Base-by-base conservation (phyloP, 495 filamentous ascomycete species). In the Choiromyces venosus region DNA sequence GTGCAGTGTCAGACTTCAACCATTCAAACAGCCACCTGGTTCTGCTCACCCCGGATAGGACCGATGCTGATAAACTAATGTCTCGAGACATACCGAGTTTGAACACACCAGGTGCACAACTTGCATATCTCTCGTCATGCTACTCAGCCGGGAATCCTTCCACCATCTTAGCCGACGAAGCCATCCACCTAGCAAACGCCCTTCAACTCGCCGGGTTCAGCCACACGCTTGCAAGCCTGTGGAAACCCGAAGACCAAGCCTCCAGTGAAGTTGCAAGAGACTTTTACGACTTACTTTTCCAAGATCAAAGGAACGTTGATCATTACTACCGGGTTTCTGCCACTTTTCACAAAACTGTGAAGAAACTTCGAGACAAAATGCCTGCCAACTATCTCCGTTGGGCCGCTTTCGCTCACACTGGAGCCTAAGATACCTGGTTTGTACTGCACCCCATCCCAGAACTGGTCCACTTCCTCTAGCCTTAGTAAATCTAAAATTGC, bases 131-230 rank as follows among this genome's bases (percentile, higher is more conserved):
- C 21, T 83, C 83, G 1, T 81, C 83, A 0, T 84, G 82, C 42
- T 76, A 73, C 7, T 83, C 81, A 7, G 81, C 79, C 0, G 67
- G 69, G 8, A 82, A 79, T 42, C 19, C 70, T 14, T 71, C 35
- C 0, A 42, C 42, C 10, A 14, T 61, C 0, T 74, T 83, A 12
- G 64, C 72, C 19, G 80, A 83, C 66, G 81, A 84, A 65, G 73
- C 61, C 9, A 76, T 83, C 42, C 79, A 84, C 46, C 74, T 83
- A 18, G 72, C 78, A 29, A 77, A 68, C 65, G 80, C 79, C 7
- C 81, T 80, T 70, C 81, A 83, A 38, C 76, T 84, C 4, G 81
- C 82, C 0, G 82, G 82, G 7, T 83, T 83, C 37, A 79, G 78
- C 21, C 80, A 83, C 66, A 79, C 82, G 8, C 71, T 83, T 36